Percentiles rank a stretch among this genome's conserved stretches.
These are phyloP conservation scores for Eimeria acervulina DNA, from an alignment of 169 alveolate species.

Conservation along the genomic window DNA sequence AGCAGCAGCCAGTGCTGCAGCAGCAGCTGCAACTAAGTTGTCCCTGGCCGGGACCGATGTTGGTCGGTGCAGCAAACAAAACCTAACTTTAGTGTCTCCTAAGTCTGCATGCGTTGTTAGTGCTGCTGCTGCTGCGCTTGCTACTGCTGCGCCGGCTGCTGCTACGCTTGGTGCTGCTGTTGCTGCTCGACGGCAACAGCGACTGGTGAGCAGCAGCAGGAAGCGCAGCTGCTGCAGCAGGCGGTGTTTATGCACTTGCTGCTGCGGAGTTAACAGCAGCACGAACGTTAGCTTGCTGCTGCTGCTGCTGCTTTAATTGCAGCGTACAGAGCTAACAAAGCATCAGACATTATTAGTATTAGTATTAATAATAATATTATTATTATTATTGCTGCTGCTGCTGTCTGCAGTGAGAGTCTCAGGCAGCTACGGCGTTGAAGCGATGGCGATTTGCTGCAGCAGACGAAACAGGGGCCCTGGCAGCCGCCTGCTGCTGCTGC, in stretches of 20 bases:
- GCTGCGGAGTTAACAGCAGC: not conserved
- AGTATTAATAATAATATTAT: not conserved
- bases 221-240: not conserved
- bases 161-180: not conserved
- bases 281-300: not conserved
- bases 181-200: too few species aligned
- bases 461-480: constrained; percentile 39
- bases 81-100: not conserved
- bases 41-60: too few species aligned
- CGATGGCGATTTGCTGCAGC: constrained; percentile 28
- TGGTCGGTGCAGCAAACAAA: too few species aligned
- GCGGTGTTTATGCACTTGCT: not conserved
- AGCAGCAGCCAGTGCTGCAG: not conserved
- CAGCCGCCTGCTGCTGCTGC: not conserved
- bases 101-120: not conserved
- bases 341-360: not conserved
- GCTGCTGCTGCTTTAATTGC: not conserved
- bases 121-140: not conserved
- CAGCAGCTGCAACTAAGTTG: not conserved
- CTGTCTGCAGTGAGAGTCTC: not conserved
- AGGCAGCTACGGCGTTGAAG: not conserved
- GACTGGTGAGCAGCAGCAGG: too few species aligned
- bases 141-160: not conserved
- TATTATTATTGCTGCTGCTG: too few species aligned
- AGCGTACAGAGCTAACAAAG: not conserved